Base-by-base conservation (phyloP, 129 eudicot genomes). In the Escallonia rubra region DNA sequence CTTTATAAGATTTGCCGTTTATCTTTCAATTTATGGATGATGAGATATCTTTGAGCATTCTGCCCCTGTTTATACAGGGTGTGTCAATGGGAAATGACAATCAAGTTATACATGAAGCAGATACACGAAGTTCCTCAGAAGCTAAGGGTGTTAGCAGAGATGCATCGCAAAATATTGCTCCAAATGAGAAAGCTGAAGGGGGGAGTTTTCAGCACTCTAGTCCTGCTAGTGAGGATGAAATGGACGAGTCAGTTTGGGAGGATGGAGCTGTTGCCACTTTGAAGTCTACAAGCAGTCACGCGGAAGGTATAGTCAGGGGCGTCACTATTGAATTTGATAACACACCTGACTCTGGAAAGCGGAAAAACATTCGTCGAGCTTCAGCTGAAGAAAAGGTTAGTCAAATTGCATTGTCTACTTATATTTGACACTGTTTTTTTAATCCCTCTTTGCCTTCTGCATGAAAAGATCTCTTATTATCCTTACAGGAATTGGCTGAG, bases 361-460 rank as follows among this genome's bases (percentile, higher is more conserved):
- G 81, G 77, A 91, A 85, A 78, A 72, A 83, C 54, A 60, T 85
- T 5, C 80, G 88, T 6, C 81, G 97, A 81, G 89, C 94, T 54
- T 81, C 97, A 74, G 90, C 97, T 16, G 92, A 87, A 65, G 96
- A 88, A 76, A 91, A 88, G 97, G 97, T 90, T 68, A 41, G 65
- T 44, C 64, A 3, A 68, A 53, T 41, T 56, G 8, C 54, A 7
- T 34, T 6, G 34, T 14, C n/a, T 69, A n/a, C 41, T 9, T 47
- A n/a, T 14, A 55, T 63, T 41, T 6, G 68, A 40, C 39, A 12
- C 7, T 62, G 56, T 38, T 11, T 77, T 43, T 52, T n/a, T 47
- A 43, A n/a, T 16, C 13, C 2, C 10, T 66, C 3, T 39, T 40
- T 10, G 4, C 40, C 40, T 8, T 1, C 8, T 10, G 23, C 51